These are phyloP conservation scores for Phytophthora ohioensis DNA, from an alignment of 352 stramenopile genomes.

Conservation along the genomic window DNA sequence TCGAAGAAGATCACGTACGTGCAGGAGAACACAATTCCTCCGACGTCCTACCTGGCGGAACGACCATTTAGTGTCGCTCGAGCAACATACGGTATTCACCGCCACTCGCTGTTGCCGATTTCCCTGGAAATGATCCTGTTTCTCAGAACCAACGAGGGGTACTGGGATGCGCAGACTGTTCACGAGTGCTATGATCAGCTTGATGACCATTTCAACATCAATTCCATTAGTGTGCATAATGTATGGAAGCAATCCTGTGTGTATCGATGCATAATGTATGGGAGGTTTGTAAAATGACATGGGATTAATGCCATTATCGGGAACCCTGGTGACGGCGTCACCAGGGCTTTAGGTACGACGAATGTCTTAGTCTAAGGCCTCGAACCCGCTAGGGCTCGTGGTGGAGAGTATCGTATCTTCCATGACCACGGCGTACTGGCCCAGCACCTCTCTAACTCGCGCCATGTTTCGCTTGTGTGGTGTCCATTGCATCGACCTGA, in stretches of 20 bases:
- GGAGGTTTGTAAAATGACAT: no score
- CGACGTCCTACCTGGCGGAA: conserved; percentile 8
- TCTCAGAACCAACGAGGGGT: neutral
- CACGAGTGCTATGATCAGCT: conserved; percentile 9
- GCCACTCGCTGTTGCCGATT: neutral
- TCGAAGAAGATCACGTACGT: conserved; percentile 10
- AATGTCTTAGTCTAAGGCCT: no score
- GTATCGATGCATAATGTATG: neutral
- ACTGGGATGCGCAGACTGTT: conserved; percentile 10
- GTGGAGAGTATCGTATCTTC: no score
- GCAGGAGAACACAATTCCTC: conserved; percentile 3
- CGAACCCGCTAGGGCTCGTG: no score
- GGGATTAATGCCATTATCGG: conserved; percentile 9
- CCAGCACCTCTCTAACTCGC: no score
- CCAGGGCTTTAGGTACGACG: no score
- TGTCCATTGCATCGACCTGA: no score
- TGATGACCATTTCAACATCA: conserved; percentile 13
- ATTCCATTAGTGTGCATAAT: conserved; percentile 1
- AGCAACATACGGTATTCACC: conserved; percentile 1
- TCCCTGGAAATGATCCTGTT: conserved; percentile 7
- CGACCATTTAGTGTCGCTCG: conserved; percentile 12
- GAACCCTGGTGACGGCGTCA: neutral
- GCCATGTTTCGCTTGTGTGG: no score
- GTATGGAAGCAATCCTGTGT: neutral
- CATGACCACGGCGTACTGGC: no score